Evolutionary conservation across 768 basidiomycete genomes (phyloP).

Genomic region (Mycena maculata): DNA sequence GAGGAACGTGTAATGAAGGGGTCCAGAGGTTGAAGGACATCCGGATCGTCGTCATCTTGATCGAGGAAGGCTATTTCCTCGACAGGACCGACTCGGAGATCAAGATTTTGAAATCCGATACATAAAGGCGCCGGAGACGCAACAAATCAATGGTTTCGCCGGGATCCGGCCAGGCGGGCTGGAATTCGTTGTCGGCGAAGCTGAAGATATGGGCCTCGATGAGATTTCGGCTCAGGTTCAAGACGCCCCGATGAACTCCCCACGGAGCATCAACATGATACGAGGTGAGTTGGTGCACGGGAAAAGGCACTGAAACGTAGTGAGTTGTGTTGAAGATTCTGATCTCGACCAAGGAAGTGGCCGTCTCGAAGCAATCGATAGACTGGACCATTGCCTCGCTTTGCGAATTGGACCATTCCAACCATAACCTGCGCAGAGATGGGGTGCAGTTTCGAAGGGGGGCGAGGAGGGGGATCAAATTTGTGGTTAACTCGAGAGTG

Average conservation of each 20-base stretch:
- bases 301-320: neutral
- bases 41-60: neutral
- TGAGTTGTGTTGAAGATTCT: neutral
- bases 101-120: neutral
- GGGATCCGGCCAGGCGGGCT: neutral
- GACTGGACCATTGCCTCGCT: neutral
- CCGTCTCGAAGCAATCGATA: neutral
- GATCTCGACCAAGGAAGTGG: neutral
- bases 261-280: slow-evolving; percentile 2
- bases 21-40: neutral
- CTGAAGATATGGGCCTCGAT: neutral
- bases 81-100: neutral
- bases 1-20: neutral
- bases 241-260: neutral
- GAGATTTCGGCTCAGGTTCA: neutral
- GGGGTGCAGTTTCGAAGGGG: neutral
- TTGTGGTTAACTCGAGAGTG: neutral
- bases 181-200: neutral
- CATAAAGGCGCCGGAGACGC: neutral
- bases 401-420: neutral
- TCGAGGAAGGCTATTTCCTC: neutral
- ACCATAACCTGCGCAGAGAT: neutral
- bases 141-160: neutral
- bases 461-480: neutral
- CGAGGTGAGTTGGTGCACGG: neutral